Base-by-base conservation (phyloP, 2,329 filamentous ascomycete species). In the Pseudogymnoascus sp. region DNA sequence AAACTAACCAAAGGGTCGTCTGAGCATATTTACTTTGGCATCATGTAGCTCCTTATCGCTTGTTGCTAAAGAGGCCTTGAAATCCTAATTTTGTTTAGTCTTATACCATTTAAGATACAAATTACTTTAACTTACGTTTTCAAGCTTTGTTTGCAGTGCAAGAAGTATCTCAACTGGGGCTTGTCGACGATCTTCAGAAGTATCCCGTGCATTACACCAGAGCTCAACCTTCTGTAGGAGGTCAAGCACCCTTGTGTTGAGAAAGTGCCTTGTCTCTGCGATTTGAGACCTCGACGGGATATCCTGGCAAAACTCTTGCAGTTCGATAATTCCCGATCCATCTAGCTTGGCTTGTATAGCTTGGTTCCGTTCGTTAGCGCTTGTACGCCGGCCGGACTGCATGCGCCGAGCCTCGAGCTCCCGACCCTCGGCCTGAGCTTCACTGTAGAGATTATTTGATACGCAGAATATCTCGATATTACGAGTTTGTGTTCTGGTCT, bases 221-320 rank as follows among this genome's bases (percentile, higher is more conserved):
- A 67, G 21, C n/a, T 62, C 60, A 51, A 43, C 62, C 43, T 65
- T 62, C 25, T 67, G 45, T 54, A 67, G 14, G 8, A 67, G 45
- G 21, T 57, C 48, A 1, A 67, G 31, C 4, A 67, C 13, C 36
- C 57, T 19, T 21, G 62, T 64, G n/a, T 65, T 31, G 1, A 67
- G 60, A 60, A 64, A 65, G 48, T 67, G 65, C 62, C 62, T 67
- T 6, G 64, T 67, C 60, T 67, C 65, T 34, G 41, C 48, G 25
- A 61, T 65, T 43, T 65, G 64, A 25, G 65, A 65, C 21, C 34
- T 48, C 6, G 62, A 64, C 19, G 65, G 64, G 28, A 67, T 65
- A 21, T 28, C 34, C 23, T 48, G 51, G 51, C 63, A 60, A 45
- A 63, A 67, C n/a, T 65, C 60, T 11, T 16, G 39, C 6, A 67